Evolutionary conservation across 352 stramenopile genomes (phyloP), one percentile per base, ranked within the genome.

Genomic region (Pythium sp.): DNA sequence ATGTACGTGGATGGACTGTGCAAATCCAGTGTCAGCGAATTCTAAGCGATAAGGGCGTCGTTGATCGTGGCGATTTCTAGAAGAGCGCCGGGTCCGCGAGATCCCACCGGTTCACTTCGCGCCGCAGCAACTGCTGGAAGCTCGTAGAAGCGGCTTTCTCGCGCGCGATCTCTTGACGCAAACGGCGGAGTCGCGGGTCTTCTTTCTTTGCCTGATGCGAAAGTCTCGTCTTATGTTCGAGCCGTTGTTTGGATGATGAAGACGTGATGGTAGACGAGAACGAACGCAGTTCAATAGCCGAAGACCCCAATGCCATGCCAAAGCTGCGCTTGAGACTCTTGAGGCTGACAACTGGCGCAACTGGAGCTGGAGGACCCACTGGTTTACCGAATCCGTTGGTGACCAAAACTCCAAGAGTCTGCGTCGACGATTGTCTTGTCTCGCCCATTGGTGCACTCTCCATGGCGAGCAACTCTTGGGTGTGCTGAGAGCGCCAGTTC

Each of bases 71-170:
- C 30, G 30, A 32, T 32, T 32, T 32, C 2, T 20, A 46, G 38
- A 46, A 46, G 38, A 4, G 20, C 24, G 43, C 24, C 20, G n/a
- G 15, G 4, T 60, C 46, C 34, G 53, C 24, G 32, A 22, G 5
- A 43, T 67, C 62, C 79, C 80, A 90, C 14, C 76, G 74, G 28
- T 71, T 67, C 36, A 91, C 57, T 58, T 89, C 83, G 36, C 77
- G 79, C 11, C 74, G 77, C 9, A 93, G 73, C 71, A 89, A 83
- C 57, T 80, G 80, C 64, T 90, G 78, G 69, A 81, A 93, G 34
- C 76, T 73, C 3, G 78, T 74, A 1, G 80, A 70, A 2, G 76
- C 76, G 4, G 70, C 77, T 20, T 72, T 75, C 32, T 93, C 82
- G 30, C 74, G 83, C n/a, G 81, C 70, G 51, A 92, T 87, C 61